Base-by-base conservation (phyloP, 768 basidiomycete species). In the Tricholomella constricta region DNA sequence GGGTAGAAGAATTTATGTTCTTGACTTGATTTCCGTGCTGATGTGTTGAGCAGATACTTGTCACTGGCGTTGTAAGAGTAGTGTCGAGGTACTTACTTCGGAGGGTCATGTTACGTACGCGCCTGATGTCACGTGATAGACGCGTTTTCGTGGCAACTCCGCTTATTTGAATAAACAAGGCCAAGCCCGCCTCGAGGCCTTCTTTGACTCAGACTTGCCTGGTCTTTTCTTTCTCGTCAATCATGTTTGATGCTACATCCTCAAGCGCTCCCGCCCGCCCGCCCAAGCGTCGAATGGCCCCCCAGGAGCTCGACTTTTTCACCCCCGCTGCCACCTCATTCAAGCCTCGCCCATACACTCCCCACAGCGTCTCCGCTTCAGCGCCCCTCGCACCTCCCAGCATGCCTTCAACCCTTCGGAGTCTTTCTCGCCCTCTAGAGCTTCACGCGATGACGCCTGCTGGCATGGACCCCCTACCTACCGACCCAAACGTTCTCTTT, bases 401-500 rank as follows among this genome's bases (percentile, higher is more conserved):
- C 60, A 65, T 56, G 6, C 55, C 65, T 34, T 60, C 64, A 20
- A 45, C 59, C 19, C 47, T 70, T n/a, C 69, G 73, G 51, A 63
- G 50, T 43, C 67, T 65, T 19, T 50, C 65, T 2, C 72, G 72
- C 49, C 54, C 69, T n/a, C 65, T 74, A 47, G 77, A 75, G n/a
- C 52, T 74, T 6, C 71, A 80, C 50, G 69, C 74, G 4, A 64
- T 80, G 3, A 78, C 80, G 29, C 68, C 82, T 14, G 76, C 78
- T 20, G 75, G 79, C 55, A 81, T 84, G 79, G 89, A 91, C 62
- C 89, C 89, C 1, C 77, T 78, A 11, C 78, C 78, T 5, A 75
- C 77, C n/a, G 90, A 92, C 60, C 80, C 82, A 19, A 77, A 73
- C 48, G 79, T 83, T 40, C 60, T 87, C 52, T 89, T 92, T 68